Evolutionary conservation across 2,329 filamentous ascomycete species (phyloP).

Genomic region (Elsinoe necatrix): DNA sequence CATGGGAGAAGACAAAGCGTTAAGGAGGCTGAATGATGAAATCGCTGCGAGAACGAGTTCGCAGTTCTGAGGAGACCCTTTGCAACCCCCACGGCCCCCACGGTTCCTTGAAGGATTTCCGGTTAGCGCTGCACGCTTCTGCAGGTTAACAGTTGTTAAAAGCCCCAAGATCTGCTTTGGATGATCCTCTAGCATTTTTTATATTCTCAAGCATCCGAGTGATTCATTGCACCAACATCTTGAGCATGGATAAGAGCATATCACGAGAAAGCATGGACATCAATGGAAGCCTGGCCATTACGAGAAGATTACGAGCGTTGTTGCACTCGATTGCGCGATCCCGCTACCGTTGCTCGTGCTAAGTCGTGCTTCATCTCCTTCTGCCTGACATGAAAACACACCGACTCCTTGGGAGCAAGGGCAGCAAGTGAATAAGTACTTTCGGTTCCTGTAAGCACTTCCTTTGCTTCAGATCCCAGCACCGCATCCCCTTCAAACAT

Average conservation of each 20-base stretch:
- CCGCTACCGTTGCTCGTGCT: constrained; percentile 10
- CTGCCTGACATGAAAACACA: neutral
- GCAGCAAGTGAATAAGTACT: neutral
- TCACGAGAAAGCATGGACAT: neutral
- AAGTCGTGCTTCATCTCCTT: constrained; percentile 6
- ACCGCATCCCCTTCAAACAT: no score
- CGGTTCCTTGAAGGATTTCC: neutral
- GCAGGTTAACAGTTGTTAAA: neutral
- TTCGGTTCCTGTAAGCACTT: neutral
- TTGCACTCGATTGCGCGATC: constrained; percentile 9
- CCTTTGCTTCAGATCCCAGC: neutral
- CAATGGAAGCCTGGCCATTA: neutral
- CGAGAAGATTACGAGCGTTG: constrained; percentile 1
- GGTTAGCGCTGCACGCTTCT: constrained; percentile 1
- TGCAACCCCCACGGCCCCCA: neutral
- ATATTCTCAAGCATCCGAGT: neutral
- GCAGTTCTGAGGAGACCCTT: neutral
- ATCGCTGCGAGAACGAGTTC: neutral
- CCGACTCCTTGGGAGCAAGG: neutral
- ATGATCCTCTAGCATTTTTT: neutral
- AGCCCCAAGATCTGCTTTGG: neutral
- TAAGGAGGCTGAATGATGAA: neutral
- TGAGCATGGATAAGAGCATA: neutral
- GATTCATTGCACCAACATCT: neutral
- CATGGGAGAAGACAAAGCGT: neutral